These are phyloP conservation scores for Boletus nobilissimus DNA, from an alignment of 1,284 basidiomycete species.

Conservation along the genomic window DNA sequence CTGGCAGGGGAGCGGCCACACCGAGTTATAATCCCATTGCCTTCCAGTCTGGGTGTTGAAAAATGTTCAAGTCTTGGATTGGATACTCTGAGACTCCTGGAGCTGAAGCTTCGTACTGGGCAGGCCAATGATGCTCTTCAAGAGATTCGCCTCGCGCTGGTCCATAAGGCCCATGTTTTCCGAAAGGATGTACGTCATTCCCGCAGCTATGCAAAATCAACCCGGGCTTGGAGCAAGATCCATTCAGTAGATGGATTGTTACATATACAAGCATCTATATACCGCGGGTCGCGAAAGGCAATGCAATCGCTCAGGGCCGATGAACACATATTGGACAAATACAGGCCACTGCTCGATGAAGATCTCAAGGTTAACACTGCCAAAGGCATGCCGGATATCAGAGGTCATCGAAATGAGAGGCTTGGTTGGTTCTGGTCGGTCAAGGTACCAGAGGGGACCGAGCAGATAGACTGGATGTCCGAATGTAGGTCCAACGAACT, in stretches of 20 bases:
- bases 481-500: no score
- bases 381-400: neutral
- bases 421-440: neutral
- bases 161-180: neutral
- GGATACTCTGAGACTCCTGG: neutral
- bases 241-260: neutral
- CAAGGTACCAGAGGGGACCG: neutral
- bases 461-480: neutral
- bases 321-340: neutral
- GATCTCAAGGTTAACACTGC: neutral
- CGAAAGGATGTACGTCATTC: neutral
- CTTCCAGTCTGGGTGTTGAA: neutral
- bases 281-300: neutral
- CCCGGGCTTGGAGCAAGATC: neutral
- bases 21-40: neutral
- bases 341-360: neutral
- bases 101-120: neutral
- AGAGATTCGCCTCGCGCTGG: neutral
- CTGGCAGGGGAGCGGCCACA: neutral
- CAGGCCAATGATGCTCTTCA: no score
- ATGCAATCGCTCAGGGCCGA: neutral
- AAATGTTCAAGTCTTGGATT: neutral
- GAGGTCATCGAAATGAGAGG: neutral
- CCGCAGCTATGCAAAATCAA: neutral
- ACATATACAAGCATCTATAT: neutral